Evolutionary conservation across 2,329 filamentous ascomycete species (phyloP), one percentile per base, ranked within the genome.

Genomic region (Fusarium secorum): DNA sequence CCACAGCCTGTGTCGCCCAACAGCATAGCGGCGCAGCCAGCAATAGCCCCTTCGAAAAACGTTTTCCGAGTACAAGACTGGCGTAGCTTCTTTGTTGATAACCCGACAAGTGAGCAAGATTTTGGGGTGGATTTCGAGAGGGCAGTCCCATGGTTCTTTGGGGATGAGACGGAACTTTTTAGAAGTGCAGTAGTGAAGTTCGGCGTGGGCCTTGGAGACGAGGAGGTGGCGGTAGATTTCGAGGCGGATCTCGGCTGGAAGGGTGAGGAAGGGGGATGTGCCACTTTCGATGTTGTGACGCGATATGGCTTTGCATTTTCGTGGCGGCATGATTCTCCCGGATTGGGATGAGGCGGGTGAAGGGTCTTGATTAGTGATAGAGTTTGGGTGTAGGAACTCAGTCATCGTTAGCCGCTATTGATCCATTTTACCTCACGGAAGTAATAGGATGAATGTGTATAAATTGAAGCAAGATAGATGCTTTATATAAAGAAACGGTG

Each of bases 191-290:
- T 55, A 13, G 7, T 52, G 39, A 6, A 72, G 10, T 11, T 59
- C 41, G 8, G 57, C 20, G 7, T 45, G 8, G 11, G 7, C 5
- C 6, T 11, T 10, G 11, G 55, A 67, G 22, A 48, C 9, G n/a
- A 72, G 70, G 1, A 72, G 70, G 1, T 53, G 17, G 13, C 42
- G 54, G 20, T 71, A 73, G 17, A 72, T 61, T 15, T n/a, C 22
- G 13, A 72, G 58, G 14, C 70, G 52, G 8, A 68, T 48, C 7
- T 73, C 70, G 3, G 24, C 20, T 8, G 70, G 66, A 1, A 72
- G 24, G 4, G 24, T 5, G 18, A 71, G 13, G 11, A 73, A 7
- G 13, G 20, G 44, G 18, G 33, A 7, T 5, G 28, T 17, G 28
- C 20, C 35, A 6, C 49, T 53, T 28, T 38, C 10, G 18, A 38